Base-by-base conservation (phyloP, 345 rosid species). In the Chamaenerion angustifolium region DNA sequence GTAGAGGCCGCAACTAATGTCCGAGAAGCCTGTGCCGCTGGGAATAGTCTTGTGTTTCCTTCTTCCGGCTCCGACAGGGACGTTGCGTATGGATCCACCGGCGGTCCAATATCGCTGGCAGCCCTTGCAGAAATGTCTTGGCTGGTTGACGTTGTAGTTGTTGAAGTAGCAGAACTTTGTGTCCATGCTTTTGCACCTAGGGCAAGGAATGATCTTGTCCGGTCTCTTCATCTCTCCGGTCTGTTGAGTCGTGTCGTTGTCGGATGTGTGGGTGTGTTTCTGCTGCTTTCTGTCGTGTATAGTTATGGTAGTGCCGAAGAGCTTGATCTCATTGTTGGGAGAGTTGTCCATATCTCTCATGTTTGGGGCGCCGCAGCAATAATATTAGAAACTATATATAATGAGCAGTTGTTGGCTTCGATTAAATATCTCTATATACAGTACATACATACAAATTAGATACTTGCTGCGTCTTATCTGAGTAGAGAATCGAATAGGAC, bases 101-200 rank as follows among this genome's bases (percentile, higher is more conserved):
- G 94, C 94, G 0, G 98, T 90, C 98, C 98, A 90, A 60, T 90
- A 90, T 67, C 98, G 75, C 59, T 90, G 98, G 66, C 98, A 90
- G 44, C 95, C 95, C 74, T 76, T 90, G 51, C 98, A 90, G 68
- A 83, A 90, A 58, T 90, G 94, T 49, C 98, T 61, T n/a, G 98
- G 98, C 70, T 86, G 98, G 60, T 90, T 90, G 41, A 90, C 95
- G 71, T 90, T 90, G 81, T 90, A 90, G 56, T 90, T 90, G 54
- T 90, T 90, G 73, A 89, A 89, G 70, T 89, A 89, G 66, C 97
- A 89, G 58, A 89, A 89, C 68, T 89, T 89, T 31, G 95, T 90
- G 76, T 90, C 95, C 88, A 78, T 83, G 83, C 86, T 77, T 62
- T 83, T 86, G 70, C 98, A 90, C 74, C 98, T 71, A 10, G 95